Base-by-base conservation (phyloP, 192 early-diverging fungal genomes). In the Paraglomus occultum region DNA sequence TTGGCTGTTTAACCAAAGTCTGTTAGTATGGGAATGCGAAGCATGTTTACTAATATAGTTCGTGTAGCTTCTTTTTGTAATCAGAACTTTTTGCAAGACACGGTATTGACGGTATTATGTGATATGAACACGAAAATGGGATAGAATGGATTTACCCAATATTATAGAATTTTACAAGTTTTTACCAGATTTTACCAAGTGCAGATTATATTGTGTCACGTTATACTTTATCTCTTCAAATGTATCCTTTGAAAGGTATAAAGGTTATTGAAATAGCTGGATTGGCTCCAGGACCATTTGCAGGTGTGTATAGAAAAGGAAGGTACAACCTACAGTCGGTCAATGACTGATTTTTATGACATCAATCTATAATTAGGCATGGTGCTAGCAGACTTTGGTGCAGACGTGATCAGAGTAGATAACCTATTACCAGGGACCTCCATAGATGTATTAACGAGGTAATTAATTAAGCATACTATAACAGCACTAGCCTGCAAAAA, bases 331-430 rank as follows among this genome's bases (percentile, higher is more conserved):
- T 11, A 6, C 15, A 5, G 18, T 51, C 17, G 65, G 20, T 49
- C 8, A 20, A 15, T 7, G 1, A 15, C 18, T 23, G 40, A 50
- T 50, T 50, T 50, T 8, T 14, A 44, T 67, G 8, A 20, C 31
- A 15, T 2, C 8, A 17, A 31, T 17, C 17, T 0, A 50, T 49
- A n/a, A 8, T n/a, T 51, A 63, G 79, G 84, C 15, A 87, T 88
- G 82, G 76, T 90, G 18, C 73, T 90, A 8, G 74, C 86, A 43
- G 89, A 90, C 67, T 87, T 84, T 79, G 89, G 89, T 11, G 89
- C 87, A 31, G 75, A 83, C 42, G 87, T 90, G 1, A 73, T 90
- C 55, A 83, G 89, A 43, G 77, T 90, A 53, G 89, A 90, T 63
- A 68, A 84, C 22, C 70, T 76, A 4, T 72, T 61, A 2, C 51